phyloP scores from a whole-genome alignment of 129 eudicot species.

The Ambrosia artemisiifolia region DNA sequence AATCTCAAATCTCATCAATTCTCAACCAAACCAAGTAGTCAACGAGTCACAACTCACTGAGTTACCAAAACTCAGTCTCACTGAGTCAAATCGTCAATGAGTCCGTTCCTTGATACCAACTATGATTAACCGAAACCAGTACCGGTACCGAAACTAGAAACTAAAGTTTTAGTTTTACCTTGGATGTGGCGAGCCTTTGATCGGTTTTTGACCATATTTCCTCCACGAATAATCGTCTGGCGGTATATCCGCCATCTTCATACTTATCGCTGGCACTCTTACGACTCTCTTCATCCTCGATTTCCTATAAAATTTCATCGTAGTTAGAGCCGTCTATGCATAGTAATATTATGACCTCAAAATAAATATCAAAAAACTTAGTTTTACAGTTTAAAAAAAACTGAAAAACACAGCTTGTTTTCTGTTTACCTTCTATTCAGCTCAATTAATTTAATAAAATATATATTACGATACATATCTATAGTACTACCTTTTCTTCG shows the following conservation, averaged over 20 bases:
- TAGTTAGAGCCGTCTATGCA: too few species aligned
- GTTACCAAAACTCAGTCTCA: conserved; percentile 25
- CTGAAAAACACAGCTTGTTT: too few species aligned
- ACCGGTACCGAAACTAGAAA: neutral
- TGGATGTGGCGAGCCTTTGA: conserved; percentile 98
- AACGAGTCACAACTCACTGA: conserved; percentile 16
- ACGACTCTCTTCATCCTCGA: conserved; percentile 72
- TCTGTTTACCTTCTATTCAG: too few species aligned
- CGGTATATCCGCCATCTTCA: conserved; percentile 96
- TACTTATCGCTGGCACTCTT: conserved; percentile 89
- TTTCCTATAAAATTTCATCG: conserved; percentile 41
- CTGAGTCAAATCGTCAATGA: conserved; percentile 9
- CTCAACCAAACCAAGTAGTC: neutral
- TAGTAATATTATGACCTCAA: too few species aligned
- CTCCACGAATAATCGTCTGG: conserved; percentile 98
- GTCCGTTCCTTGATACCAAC: conserved; percentile 19
- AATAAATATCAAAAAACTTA: too few species aligned
- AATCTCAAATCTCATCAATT: too few species aligned
- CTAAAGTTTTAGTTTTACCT: conserved; percentile 37
- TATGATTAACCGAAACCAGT: neutral
- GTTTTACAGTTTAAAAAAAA: too few species aligned
- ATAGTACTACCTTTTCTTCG: conserved; percentile 92
- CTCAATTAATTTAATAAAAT: too few species aligned
- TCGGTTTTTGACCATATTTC: conserved; percentile 96
- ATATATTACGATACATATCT: too few species aligned